Evolutionary conservation across 192 early-diverging fungal genomes (phyloP).

Genomic region (Coemansia umbellata): DNA sequence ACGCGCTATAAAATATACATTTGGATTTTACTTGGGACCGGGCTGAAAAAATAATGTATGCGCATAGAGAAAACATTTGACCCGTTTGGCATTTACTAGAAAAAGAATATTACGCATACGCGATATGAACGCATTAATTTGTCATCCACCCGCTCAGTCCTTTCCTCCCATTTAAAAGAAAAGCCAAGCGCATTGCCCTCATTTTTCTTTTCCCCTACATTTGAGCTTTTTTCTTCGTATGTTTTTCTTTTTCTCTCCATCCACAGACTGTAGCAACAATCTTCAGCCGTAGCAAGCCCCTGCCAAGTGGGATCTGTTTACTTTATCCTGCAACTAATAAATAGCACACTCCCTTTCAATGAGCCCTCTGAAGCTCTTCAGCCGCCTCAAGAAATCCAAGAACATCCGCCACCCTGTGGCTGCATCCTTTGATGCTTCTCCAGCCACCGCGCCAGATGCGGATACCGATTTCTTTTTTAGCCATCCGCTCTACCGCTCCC

Average conservation of each 20-base stretch:
- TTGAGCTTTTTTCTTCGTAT: neutral
- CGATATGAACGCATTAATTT: too few species aligned
- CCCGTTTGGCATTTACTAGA: too few species aligned
- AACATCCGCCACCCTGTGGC: neutral
- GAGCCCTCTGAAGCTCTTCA: slow-evolving; percentile 16
- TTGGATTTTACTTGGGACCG: slow-evolving; percentile 2
- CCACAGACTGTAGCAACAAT: too few species aligned
- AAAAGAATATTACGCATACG: neutral
- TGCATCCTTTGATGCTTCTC: neutral
- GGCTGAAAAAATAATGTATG: slow-evolving; percentile 22
- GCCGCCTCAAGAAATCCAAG: slow-evolving; percentile 10
- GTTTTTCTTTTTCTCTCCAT: neutral
- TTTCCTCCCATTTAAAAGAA: too few species aligned
- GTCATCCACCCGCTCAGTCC: too few species aligned
- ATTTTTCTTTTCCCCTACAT: too few species aligned
- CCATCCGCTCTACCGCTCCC: neutral
- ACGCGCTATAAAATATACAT: neutral
- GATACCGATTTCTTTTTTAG: neutral
- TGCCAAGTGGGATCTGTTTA: neutral
- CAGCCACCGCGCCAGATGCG: neutral
- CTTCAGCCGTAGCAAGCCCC: too few species aligned
- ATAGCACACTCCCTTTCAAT: neutral
- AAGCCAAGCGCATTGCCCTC: too few species aligned
- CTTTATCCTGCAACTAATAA: neutral
- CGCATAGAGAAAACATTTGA: too few species aligned